These are phyloP conservation scores for Xylaria multiplex DNA, from an alignment of 2,329 filamentous ascomycete species.

Conservation along the genomic window DNA sequence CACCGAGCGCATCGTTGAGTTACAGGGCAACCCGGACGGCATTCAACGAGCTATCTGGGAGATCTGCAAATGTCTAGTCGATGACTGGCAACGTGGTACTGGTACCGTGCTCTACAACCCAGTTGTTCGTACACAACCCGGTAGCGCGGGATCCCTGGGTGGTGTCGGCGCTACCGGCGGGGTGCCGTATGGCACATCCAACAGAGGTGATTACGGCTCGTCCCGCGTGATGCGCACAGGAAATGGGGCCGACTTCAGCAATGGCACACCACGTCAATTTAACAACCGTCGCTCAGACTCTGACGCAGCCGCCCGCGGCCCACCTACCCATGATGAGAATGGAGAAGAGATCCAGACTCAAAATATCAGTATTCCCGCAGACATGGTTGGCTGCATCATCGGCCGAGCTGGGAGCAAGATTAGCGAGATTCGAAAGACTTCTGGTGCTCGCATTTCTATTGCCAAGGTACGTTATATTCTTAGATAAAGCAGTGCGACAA, in stretches of 20 bases:
- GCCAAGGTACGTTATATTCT: slow-evolving; percentile 72
- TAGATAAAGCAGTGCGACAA: neutral
- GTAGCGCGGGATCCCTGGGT: slow-evolving; percentile 58
- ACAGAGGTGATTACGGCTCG: slow-evolving; percentile 67
- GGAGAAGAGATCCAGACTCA: slow-evolving; percentile 98
- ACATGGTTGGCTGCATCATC: slow-evolving; percentile 99
- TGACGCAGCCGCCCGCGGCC: slow-evolving; percentile 81
- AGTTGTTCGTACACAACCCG: slow-evolving; percentile 82
- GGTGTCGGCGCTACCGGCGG: slow-evolving; percentile 52
- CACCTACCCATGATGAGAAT: slow-evolving; percentile 91
- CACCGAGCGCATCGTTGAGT: slow-evolving; percentile 96
- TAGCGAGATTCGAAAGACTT: slow-evolving; percentile 97
- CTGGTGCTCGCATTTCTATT: slow-evolving; percentile 95
- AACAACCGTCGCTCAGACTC: slow-evolving; percentile 84
- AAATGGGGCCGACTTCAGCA: slow-evolving; percentile 97
- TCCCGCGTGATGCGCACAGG: slow-evolving; percentile 91
- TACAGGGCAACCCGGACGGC: slow-evolving; percentile 92
- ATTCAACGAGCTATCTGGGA: slow-evolving; percentile 98
- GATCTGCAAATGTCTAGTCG: slow-evolving; percentile 97
- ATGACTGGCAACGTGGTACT: slow-evolving; percentile 97
- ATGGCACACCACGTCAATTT: slow-evolving; percentile 74
- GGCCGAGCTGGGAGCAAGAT: slow-evolving; percentile 96
- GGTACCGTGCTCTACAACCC: slow-evolving; percentile 98
- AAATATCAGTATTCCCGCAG: slow-evolving; percentile 98
- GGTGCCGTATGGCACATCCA: slow-evolving; percentile 55